These are phyloP conservation scores for Nakaseomyces delphensis DNA, from an alignment of 1,139 yeast genomes.

Conservation along the genomic window DNA sequence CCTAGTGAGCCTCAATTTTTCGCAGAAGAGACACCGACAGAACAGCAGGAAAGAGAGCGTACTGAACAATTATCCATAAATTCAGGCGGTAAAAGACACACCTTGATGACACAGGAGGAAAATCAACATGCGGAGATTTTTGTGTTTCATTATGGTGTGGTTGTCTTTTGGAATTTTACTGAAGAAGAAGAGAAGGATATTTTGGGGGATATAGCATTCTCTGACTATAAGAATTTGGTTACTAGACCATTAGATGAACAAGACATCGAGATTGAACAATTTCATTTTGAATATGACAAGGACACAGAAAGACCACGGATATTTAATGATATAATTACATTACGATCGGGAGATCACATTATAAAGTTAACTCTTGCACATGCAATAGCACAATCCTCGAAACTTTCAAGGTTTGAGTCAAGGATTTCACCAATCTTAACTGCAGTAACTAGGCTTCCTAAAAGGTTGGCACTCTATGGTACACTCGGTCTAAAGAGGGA, in stretches of 20 bases:
- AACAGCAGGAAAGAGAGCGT: constrained; percentile 4
- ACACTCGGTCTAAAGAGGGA: constrained; percentile 69
- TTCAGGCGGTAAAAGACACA: constrained; percentile 8
- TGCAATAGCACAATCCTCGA: constrained; percentile 95
- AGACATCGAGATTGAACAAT: constrained; percentile 91
- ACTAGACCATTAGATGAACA: constrained; percentile 76
- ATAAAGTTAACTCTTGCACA: constrained; percentile 89
- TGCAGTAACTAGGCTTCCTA: constrained; percentile 81
- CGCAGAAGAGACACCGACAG: constrained; percentile 32
- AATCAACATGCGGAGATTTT: constrained; percentile 85
- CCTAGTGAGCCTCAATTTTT: constrained; percentile 63
- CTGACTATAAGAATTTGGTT: constrained; percentile 39
- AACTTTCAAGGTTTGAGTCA: constrained; percentile 81
- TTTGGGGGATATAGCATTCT: constrained; percentile 80
- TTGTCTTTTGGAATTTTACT: constrained; percentile 94
- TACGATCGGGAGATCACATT: constrained; percentile 84
- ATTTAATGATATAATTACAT: constrained; percentile 87
- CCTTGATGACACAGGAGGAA: constrained; percentile 10
- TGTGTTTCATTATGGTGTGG: constrained; percentile 83
- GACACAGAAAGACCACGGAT: constrained; percentile 79
- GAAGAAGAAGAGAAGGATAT: constrained; percentile 89
- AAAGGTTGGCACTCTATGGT: constrained; percentile 83
- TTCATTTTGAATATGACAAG: constrained; percentile 82
- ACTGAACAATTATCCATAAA: constrained; percentile 2
- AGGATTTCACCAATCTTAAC: constrained; percentile 78